Evolutionary conservation across 202 grass and related monocot species (phyloP).

Genomic region (Zoysia matrella): DNA sequence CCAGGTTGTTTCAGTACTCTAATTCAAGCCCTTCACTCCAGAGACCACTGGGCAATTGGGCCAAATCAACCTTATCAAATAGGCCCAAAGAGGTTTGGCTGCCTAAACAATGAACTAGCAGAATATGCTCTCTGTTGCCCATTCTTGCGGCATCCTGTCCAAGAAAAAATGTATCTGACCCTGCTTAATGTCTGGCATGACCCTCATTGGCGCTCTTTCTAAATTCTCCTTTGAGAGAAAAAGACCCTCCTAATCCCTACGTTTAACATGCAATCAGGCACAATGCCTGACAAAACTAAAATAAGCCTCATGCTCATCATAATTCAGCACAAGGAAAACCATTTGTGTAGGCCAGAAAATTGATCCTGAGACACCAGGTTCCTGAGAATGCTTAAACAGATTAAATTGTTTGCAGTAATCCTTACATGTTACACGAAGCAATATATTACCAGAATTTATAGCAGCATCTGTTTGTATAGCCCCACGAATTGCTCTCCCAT

Average conservation of each 20-base stretch:
- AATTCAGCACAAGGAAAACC: not conserved
- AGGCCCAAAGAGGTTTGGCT: constrained; percentile 1
- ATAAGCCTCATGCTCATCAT: not conserved
- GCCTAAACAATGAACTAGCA: constrained; percentile 22
- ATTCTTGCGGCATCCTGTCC: not conserved
- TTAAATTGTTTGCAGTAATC: not conserved
- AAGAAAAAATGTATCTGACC: not conserved
- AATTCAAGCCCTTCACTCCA: not conserved
- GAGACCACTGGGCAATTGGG: not conserved
- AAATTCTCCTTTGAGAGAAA: not conserved
- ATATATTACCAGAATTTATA: constrained; percentile 78
- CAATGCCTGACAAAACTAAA: not conserved
- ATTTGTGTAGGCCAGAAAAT: not conserved
- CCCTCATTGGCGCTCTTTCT: not conserved
- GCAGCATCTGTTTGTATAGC: constrained; percentile 93
- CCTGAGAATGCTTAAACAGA: not conserved
- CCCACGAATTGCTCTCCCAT: constrained; percentile 67
- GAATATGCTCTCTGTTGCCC: constrained; percentile 4
- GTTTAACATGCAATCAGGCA: not conserved
- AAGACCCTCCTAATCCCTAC: not conserved
- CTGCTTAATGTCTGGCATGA: not conserved
- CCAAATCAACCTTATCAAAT: constrained; percentile 28
- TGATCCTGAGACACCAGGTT: not conserved
- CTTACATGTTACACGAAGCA: constrained; percentile 30
- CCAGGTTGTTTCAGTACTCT: not conserved